Evolutionary conservation across 345 rosid genomes (phyloP).

Genomic region (Moringa oleifera): DNA sequence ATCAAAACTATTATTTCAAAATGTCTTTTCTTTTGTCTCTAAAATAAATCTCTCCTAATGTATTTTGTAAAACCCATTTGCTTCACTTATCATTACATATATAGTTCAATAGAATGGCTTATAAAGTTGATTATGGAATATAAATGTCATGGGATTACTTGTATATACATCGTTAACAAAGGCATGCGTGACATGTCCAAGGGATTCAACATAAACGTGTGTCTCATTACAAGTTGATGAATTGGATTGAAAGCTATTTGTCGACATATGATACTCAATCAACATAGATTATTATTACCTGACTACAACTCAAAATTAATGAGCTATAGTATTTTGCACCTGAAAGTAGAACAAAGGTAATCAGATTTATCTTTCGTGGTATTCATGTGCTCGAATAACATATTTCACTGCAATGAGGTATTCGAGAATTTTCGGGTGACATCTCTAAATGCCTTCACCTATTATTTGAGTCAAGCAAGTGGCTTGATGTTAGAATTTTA

Average conservation of each 20-base stretch:
- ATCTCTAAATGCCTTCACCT: slow-evolving; percentile 61
- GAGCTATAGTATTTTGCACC: slow-evolving; percentile 27
- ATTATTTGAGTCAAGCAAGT: slow-evolving; percentile 19
- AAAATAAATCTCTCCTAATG: too few species aligned
- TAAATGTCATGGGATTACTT: slow-evolving; percentile 26
- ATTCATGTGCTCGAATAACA: slow-evolving; percentile 51
- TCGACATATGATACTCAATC: neutral
- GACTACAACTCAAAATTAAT: neutral
- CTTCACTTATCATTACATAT: neutral
- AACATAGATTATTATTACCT: neutral
- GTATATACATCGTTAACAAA: slow-evolving; percentile 45
- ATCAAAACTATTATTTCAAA: too few species aligned
- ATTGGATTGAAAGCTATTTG: slow-evolving; percentile 44
- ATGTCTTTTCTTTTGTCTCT: too few species aligned
- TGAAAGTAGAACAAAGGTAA: slow-evolving; percentile 82
- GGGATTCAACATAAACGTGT: slow-evolving; percentile 47
- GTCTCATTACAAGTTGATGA: slow-evolving; percentile 45
- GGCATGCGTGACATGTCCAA: slow-evolving; percentile 67
- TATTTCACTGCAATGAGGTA: slow-evolving; percentile 31
- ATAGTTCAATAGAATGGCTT: neutral
- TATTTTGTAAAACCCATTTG: neutral
- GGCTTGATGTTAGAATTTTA: slow-evolving; percentile 33
- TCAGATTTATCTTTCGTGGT: slow-evolving; percentile 72
- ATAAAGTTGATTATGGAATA: neutral
- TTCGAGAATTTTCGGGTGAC: slow-evolving; percentile 43